Evolutionary conservation across 352 stramenopile species (phyloP), one percentile per base, ranked within the genome.

Genomic region (Peronospora tabacina): DNA sequence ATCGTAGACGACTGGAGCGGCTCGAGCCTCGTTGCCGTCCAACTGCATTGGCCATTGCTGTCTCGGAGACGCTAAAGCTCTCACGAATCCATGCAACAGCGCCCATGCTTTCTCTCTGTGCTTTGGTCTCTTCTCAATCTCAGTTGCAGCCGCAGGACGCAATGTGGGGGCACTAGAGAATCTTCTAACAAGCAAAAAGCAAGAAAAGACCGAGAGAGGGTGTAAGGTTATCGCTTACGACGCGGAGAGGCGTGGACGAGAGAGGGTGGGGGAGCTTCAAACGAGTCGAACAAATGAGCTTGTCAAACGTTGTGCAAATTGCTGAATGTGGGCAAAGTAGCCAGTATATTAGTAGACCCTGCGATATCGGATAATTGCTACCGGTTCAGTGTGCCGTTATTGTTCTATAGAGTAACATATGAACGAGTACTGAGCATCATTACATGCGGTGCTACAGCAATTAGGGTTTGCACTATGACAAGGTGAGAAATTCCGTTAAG

Each of bases 41-140:
- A 28, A 22, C 37, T 7, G 34, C 33, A 7, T 40, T 47, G 24
- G 32, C 41, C 28, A 47, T 28, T n/a, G 16, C 24, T 24, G 16
- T 41, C 8, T 60, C 46, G 15, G 51, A 42, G n/a, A 28, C 34
- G 33, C 13, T 53, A 33, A 58, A 51, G 29, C 41, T 68, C 33
- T 13, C 26, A 22, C 59, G 44, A 51, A 72, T 61, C 66, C 66
- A 75, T 29, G 64, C 61, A 33, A 45, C 45, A 35, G 64, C 64
- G 41, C 64, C 64, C 64, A 73, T 73, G 37, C 51, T 62, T 58
- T 52, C 55, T 68, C 45, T 63, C 49, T 60, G 41, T 52, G 26
- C 29, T 43, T 44, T 24, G 22, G 36, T 66, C 42, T 63, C 63
- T 63, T 61, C 33, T 41, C 24, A 37, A 9, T 19, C 29, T 41